These are phyloP conservation scores for Wolfiporia cocos DNA, from an alignment of 1,284 basidiomycete genomes.

Conservation along the genomic window DNA sequence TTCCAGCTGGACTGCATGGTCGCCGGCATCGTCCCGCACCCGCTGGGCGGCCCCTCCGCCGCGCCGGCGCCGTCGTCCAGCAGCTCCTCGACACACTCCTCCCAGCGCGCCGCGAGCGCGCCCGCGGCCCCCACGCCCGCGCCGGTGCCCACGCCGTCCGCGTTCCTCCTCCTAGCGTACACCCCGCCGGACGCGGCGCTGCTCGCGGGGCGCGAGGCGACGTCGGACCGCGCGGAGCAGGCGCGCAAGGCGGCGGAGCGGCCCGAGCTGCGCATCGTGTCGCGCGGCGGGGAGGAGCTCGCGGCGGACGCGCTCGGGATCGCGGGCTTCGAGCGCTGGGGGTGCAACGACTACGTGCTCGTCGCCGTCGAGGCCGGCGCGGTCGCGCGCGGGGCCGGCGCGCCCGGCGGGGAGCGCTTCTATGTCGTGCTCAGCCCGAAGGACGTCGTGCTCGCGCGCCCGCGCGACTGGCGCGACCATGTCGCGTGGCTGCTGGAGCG, in stretches of 20 bases:
- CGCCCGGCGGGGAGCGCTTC: conserved; percentile 32
- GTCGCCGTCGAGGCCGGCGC: conserved; percentile 33
- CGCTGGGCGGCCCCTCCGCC: conserved; percentile 22
- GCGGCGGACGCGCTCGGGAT: conserved; percentile 83
- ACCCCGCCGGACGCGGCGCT: conserved; percentile 62
- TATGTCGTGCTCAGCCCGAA: conserved; percentile 85
- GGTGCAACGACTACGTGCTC: conserved; percentile 90
- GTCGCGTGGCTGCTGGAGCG: conserved; percentile 91
- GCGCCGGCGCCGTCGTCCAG: conserved; percentile 16
- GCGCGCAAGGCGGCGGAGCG: conserved; percentile 78
- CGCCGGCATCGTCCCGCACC: conserved; percentile 83
- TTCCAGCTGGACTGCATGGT: conserved; percentile 97
- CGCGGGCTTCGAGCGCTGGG: conserved; percentile 75
- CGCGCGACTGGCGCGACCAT: conserved; percentile 87
- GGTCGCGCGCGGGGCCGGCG: conserved; percentile 22
- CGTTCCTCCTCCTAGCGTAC: conserved; percentile 85
- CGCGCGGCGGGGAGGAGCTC: conserved; percentile 84
- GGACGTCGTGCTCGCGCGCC: conserved; percentile 81
- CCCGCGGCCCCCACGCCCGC: conserved; percentile 12
- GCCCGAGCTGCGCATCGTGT: conserved; percentile 92
- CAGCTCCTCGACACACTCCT: conserved; percentile 7
- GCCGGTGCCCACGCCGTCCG: conserved; percentile 39
- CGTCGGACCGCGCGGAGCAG: conserved; percentile 65
- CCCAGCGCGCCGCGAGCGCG: conserved; percentile 17
- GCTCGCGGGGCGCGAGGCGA: conserved; percentile 53